Conservation (phyloP, 768 basidiomycete species). For the Pleurotus tuber-regium region DNA sequence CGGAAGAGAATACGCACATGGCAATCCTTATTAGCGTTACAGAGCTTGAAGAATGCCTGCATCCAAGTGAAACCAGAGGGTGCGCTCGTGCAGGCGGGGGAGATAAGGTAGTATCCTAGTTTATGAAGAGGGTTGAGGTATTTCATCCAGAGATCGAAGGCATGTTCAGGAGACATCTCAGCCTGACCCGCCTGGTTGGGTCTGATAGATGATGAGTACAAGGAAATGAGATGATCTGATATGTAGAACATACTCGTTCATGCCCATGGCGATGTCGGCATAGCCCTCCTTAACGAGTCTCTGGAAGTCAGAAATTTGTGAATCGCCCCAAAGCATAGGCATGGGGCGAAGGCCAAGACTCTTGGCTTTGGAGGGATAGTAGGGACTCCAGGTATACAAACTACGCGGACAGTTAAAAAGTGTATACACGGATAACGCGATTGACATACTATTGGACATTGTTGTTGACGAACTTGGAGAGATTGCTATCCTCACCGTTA, state of each 20-base stretch:
- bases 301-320: constrained; percentile 48
- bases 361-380: constrained; percentile 36
- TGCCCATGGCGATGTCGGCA: constrained; percentile 48
- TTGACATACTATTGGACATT: constrained; percentile 41
- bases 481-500: constrained; percentile 45
- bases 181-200: constrained; percentile 66
- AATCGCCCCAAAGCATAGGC: constrained; percentile 71
- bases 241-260: constrained; percentile 66
- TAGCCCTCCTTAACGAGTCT: constrained; percentile 47
- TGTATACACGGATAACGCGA: background rate
- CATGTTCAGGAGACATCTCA: constrained; percentile 51
- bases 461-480: constrained; percentile 48
- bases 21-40: constrained; percentile 39
- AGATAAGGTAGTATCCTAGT: constrained; percentile 55
- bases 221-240: background rate
- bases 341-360: constrained; percentile 49
- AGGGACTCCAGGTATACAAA: constrained; percentile 69
- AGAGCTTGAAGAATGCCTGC: constrained; percentile 49
- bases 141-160: constrained; percentile 54
- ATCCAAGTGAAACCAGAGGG: constrained; percentile 65
- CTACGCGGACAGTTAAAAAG: constrained; percentile 21
- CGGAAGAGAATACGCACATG: constrained; percentile 33
- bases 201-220: constrained; percentile 36
- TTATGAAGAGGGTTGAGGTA: constrained; percentile 57
- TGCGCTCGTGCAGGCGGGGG: constrained; percentile 68